phyloP scores from a whole-genome alignment of 2,329 filamentous ascomycete genomes.

The Xylaria arbuscula region DNA sequence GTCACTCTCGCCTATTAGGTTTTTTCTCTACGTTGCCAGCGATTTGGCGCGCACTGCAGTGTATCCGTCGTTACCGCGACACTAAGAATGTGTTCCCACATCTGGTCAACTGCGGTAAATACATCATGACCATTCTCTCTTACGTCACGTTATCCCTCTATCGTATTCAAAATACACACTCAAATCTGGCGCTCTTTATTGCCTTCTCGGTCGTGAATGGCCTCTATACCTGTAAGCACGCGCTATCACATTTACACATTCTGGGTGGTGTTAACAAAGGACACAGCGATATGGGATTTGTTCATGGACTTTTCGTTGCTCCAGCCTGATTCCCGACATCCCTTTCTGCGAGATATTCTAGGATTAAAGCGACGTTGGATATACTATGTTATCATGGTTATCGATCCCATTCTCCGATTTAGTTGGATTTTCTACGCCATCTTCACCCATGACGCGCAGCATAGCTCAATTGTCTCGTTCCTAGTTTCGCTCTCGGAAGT shows the following conservation, averaged over 20 bases:
- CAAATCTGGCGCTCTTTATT: constrained; percentile 78
- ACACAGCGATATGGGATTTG: constrained; percentile 86
- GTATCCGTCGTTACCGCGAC: constrained; percentile 87
- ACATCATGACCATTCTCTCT: constrained; percentile 82
- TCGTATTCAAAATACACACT: constrained; percentile 72
- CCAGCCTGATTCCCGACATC: constrained; percentile 76
- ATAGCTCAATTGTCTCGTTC: constrained; percentile 86
- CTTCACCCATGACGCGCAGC: constrained; percentile 81
- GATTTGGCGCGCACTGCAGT: constrained; percentile 92
- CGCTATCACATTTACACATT: background rate
- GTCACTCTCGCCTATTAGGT: constrained; percentile 82
- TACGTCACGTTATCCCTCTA: constrained; percentile 85
- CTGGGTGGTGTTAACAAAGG: background rate
- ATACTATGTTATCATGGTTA: constrained; percentile 86
- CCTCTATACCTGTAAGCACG: constrained; percentile 77
- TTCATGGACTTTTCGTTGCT: constrained; percentile 97
- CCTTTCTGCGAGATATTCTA: constrained; percentile 78
- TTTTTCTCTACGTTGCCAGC: constrained; percentile 87
- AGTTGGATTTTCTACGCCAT: constrained; percentile 95
- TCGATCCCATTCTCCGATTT: constrained; percentile 89
- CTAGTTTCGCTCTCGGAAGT: constrained; percentile 82
- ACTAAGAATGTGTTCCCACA: constrained; percentile 91
- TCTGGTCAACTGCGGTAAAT: constrained; percentile 92
- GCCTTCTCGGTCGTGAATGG: constrained; percentile 83
- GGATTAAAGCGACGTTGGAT: constrained; percentile 82